A percentile compares a stretch with the other conserved stretches of the same genome.
phyloP scores from a whole-genome alignment of 1,284 basidiomycete genomes.

The Trichosporon sp. region DNA sequence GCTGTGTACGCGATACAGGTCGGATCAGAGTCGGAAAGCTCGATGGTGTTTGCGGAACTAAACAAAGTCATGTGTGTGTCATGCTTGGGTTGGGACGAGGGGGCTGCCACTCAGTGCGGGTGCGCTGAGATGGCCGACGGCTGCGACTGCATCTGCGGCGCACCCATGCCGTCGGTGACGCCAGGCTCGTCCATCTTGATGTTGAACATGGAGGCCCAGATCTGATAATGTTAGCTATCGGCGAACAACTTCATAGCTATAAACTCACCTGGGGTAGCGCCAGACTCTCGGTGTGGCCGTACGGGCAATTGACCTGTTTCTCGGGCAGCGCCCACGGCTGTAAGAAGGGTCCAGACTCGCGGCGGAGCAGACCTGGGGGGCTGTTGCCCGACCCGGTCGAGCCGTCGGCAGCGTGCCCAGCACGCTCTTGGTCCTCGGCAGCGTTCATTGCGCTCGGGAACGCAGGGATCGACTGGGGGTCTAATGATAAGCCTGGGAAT shows the following conservation, averaged over 20 bases:
- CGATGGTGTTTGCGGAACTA: neutral
- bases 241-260: neutral
- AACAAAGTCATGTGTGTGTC: neutral
- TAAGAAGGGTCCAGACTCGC: constrained; percentile 16
- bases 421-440: neutral
- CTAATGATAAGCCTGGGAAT: constrained; percentile 1
- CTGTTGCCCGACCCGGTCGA: neutral
- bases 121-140: neutral
- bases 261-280: constrained; percentile 26
- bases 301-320: constrained; percentile 3
- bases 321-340: constrained; percentile 19
- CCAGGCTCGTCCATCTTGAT: constrained; percentile 34
- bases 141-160: neutral
- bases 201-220: constrained; percentile 47
- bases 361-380: neutral
- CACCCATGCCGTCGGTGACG: neutral
- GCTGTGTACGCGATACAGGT: neutral
- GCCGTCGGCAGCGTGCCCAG: neutral
- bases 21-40: neutral
- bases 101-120: neutral
- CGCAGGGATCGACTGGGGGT: neutral
- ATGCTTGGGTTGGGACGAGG: neutral
- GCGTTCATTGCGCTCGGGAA: neutral
- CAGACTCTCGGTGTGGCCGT: constrained; percentile 21
- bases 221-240: constrained; percentile 20